phyloP scores from a whole-genome alignment of 805 yeast genomes.

The Saturnispora ahearnii region DNA sequence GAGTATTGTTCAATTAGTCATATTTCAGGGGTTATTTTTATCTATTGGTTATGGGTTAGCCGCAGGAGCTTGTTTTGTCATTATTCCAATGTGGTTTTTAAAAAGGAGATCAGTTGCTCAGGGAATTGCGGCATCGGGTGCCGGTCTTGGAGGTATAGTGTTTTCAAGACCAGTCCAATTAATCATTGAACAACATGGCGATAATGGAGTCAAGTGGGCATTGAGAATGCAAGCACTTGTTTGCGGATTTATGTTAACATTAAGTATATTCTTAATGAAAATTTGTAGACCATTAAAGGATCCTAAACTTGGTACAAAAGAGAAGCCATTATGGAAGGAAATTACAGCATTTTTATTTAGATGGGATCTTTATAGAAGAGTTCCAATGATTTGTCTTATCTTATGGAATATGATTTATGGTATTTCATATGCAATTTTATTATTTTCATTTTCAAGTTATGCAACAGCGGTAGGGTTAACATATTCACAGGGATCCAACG shows the following conservation, averaged over 20 bases:
- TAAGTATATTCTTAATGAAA: constrained; percentile 17
- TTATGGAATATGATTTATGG: constrained; percentile 22
- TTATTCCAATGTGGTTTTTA: constrained; percentile 44
- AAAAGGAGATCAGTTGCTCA: constrained; percentile 36
- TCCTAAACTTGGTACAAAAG: constrained; percentile 7
- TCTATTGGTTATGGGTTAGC: constrained; percentile 36
- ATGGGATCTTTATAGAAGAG: constrained; percentile 11
- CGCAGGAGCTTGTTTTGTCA: constrained; percentile 26
- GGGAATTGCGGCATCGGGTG: constrained; percentile 42
- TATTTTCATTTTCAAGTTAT: constrained; percentile 42
- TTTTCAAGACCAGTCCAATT: constrained; percentile 36
- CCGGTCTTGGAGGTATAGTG: constrained; percentile 46
- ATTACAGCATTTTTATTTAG: constrained; percentile 11
- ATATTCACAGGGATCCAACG: constrained; percentile 35
- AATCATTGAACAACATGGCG: constrained; percentile 29
- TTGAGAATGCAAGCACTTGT: constrained; percentile 34
- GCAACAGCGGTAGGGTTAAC: constrained; percentile 41
- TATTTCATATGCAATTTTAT: constrained; percentile 27
- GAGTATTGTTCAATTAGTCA: constrained; percentile 35
- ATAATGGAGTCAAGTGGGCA: constrained; percentile 31
- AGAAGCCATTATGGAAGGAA: constrained; percentile 17
- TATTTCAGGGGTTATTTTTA: constrained; percentile 41
- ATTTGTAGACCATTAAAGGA: constrained; percentile 19
- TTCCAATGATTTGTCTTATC: constrained; percentile 21
- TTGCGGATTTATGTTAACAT: constrained; percentile 17